A percentile compares a stretch with the other conserved stretches of the same genome.
Conservation (phyloP, 2,329 filamentous ascomycete species). For the Aschersonia sp. region DNA sequence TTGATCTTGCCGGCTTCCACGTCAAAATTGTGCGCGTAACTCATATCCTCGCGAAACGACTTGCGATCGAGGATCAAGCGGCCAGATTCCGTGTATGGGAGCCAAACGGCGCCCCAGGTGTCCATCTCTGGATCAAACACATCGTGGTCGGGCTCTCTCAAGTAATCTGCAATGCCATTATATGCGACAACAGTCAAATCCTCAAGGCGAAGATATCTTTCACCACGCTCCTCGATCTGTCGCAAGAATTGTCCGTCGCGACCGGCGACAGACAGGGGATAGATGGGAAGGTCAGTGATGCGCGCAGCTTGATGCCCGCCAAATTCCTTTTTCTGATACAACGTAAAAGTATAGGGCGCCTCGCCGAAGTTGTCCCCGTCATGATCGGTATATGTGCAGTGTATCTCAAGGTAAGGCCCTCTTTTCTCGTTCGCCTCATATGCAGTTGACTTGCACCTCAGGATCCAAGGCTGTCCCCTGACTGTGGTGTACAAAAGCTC, state of each 20-base stretch:
- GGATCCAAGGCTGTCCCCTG: neutral
- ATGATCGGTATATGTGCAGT: neutral
- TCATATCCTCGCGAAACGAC: neutral
- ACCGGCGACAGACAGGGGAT: neutral
- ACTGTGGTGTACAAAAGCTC: neutral
- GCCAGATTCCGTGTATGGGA: neutral
- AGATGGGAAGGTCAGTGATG: neutral
- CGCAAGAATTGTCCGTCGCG: neutral
- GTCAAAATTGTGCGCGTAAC: neutral
- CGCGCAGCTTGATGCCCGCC: neutral
- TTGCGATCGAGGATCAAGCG: neutral
- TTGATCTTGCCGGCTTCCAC: neutral
- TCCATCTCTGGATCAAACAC: neutral
- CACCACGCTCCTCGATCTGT: neutral
- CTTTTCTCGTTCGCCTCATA: neutral
- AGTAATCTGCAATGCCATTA: neutral
- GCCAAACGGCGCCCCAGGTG: neutral
- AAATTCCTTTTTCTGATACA: neutral
- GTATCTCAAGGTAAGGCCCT: neutral
- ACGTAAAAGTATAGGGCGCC: neutral
- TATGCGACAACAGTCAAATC: neutral
- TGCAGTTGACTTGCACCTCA: neutral
- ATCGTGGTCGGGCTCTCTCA: neutral
- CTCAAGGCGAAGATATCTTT: neutral
- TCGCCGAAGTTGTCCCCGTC: neutral